Conservation (phyloP, 108 stramenopile genomes). For the Skeletonema menzelii region DNA sequence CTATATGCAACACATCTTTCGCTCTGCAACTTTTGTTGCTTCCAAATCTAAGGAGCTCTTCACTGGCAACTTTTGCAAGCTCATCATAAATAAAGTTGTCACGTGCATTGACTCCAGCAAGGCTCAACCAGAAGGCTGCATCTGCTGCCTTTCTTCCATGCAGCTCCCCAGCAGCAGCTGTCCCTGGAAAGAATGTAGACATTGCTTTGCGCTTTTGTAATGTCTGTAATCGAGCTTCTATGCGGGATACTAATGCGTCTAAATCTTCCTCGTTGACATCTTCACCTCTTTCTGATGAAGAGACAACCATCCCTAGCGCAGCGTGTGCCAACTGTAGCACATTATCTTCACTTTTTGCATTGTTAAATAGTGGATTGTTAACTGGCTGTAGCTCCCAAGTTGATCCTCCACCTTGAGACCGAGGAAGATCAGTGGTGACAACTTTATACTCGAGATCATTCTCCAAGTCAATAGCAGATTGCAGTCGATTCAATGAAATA, state of each 20-base stretch:
- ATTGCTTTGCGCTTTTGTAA: constrained; percentile 28
- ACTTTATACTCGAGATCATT: constrained; percentile 30
- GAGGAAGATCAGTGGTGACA: constrained; percentile 54
- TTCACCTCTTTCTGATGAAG: constrained; percentile 34
- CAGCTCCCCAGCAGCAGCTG: constrained; percentile 29
- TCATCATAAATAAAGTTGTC: constrained; percentile 41
- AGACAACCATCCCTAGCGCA: constrained; percentile 59
- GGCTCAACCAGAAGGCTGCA: constrained; percentile 81
- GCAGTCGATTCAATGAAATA: constrained; percentile 16
- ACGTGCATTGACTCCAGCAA: constrained; percentile 49
- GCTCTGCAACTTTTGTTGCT: constrained; percentile 55
- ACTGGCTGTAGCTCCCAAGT: constrained; percentile 45
- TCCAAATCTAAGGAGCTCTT: constrained; percentile 67
- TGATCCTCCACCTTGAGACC: constrained; percentile 59
- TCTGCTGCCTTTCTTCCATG: constrained; percentile 80
- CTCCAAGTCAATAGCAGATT: constrained; percentile 2
- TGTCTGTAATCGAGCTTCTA: constrained; percentile 23
- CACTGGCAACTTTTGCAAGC: constrained; percentile 44
- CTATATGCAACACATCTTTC: constrained; percentile 65
- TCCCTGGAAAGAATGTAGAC: constrained; percentile 1
- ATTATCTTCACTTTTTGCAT: constrained; percentile 24
- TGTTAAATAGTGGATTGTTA: neutral
- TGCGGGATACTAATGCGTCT: constrained; percentile 16
- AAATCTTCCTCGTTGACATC: constrained; percentile 20
- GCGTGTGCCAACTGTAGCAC: constrained; percentile 72